These are phyloP conservation scores for Ziziphus jujuba DNA, from an alignment of 306 rosid genomes.

Conservation along the genomic window DNA sequence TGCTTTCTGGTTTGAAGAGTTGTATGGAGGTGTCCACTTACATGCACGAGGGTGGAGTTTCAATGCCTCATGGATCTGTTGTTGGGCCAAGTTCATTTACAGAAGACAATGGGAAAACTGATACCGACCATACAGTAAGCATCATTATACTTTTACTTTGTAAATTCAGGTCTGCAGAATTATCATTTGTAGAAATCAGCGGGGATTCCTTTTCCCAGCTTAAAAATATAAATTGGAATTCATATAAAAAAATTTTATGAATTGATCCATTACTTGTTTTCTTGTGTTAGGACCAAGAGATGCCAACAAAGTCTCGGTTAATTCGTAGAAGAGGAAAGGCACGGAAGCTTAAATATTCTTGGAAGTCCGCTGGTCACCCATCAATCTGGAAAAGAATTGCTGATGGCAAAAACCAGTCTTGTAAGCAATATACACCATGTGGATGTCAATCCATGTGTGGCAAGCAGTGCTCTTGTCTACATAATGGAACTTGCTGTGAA, in stretches of 20 bases:
- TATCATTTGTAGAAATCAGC: neutral
- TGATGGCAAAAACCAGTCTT: constrained; percentile 45
- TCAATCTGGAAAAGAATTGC: constrained; percentile 67
- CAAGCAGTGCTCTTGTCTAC: constrained; percentile 71
- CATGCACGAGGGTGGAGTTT: constrained; percentile 73
- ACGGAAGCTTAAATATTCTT: constrained; percentile 71
- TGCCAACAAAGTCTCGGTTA: constrained; percentile 68
- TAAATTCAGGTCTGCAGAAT: neutral
- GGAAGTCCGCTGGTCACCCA: constrained; percentile 76
- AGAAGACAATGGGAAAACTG: constrained; percentile 62
- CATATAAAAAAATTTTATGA: no score
- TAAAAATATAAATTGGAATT: no score
- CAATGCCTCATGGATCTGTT: constrained; percentile 44
- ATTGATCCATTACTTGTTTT: neutral
- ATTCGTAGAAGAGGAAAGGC: constrained; percentile 88
- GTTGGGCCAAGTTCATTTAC: constrained; percentile 48
- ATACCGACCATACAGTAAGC: constrained; percentile 58
- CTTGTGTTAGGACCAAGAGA: constrained; percentile 64
- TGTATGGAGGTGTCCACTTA: constrained; percentile 77
- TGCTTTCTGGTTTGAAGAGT: constrained; percentile 91
- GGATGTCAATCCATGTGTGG: constrained; percentile 73
- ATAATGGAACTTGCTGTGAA: constrained; percentile 73
- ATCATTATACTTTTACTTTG: constrained; percentile 7
- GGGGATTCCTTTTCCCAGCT: no score
- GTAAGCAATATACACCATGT: constrained; percentile 74